Base-by-base conservation (phyloP, 495 filamentous ascomycete species). In the Oidiodendron maius region DNA sequence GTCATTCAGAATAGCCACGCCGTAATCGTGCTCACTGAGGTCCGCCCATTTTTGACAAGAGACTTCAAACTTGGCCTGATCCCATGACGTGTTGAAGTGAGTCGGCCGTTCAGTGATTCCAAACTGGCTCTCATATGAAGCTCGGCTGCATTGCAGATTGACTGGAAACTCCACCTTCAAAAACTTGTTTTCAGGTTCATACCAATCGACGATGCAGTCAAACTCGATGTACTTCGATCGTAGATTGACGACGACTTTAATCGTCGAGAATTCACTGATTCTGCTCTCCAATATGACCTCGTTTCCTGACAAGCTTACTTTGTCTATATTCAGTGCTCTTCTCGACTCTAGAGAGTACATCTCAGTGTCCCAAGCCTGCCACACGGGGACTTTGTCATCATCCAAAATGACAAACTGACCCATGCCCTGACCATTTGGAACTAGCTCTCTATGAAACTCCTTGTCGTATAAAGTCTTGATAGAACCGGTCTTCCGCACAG, bases 301-400 rank as follows among this genome's bases (percentile, higher is more conserved):
- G 15, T 76, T 62, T 51, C 91, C 86, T 13, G 72, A 57, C 40
- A 96, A 81, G 17, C 66, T 70, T n/a, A 84, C 86, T 52, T 78
- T 71, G 39, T 76, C 70, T 18, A 78, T 72, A 0, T 70, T 59
- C 3, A 98, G 70, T 57, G 87, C 87, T 53, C 85, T 78, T 42
- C 93, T 81, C 0, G 89, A 91, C 45, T 90, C 85, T 17, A 96
- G 77, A 52, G 96, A 91, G 70, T 85, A 98, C 37, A 97, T 88
- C 63, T 98, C 93, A 26, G 96, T 89, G 64, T 98, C 93, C 93
- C 93, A 98, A 1, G 91, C 93, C 68, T 98, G 91, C 93, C 93
- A 98, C 69, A 95, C 95, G 16, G 96, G 75, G 15, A 93, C 93
- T 67, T 97, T 96, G n/a, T n/a, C n/a, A 66, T 98, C 93, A 60